Conservation (phyloP, 306 rosid species). For the Parietaria judaica region DNA sequence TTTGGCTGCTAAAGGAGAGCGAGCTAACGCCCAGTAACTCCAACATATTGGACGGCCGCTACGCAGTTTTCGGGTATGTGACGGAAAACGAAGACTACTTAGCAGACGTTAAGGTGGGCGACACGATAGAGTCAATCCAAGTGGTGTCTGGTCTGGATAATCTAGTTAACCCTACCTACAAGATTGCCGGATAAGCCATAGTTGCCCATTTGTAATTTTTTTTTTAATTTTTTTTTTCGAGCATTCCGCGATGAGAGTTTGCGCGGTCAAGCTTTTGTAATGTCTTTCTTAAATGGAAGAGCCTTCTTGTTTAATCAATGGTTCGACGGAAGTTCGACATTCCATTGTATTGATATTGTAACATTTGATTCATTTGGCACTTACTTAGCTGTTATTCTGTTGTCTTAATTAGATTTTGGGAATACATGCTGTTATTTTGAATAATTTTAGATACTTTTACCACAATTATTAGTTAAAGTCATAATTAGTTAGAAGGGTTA, state of each 20-base stretch:
- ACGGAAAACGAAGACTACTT: constrained; percentile 72
- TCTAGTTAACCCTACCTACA: constrained; percentile 81
- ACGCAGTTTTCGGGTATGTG: constrained; percentile 80
- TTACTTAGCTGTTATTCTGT: not conserved
- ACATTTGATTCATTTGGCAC: constrained; percentile 1
- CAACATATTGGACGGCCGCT: constrained; percentile 90
- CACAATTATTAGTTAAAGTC: too few species aligned
- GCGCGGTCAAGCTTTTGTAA: not conserved
- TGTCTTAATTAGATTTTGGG: too few species aligned
- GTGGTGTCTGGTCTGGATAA: constrained; percentile 85
- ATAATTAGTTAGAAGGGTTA: too few species aligned
- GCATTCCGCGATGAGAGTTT: constrained; percentile 6
- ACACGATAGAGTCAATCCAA: constrained; percentile 82
- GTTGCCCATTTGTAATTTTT: constrained; percentile 2
- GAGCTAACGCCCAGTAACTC: constrained; percentile 95
- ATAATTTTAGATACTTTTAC: too few species aligned
- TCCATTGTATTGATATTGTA: not conserved
- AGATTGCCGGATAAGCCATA: constrained; percentile 69
- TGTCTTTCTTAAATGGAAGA: not conserved
- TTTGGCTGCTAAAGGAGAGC: constrained; percentile 96
- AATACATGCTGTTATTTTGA: too few species aligned
- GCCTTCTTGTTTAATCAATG: not conserved
- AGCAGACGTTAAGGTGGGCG: constrained; percentile 96
- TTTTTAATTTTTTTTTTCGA: constrained; percentile 13
- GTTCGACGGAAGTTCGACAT: not conserved